Evolutionary conservation across 2,329 filamentous ascomycete species (phyloP).

Genomic region (Pyrenophora tritici-repentis): DNA sequence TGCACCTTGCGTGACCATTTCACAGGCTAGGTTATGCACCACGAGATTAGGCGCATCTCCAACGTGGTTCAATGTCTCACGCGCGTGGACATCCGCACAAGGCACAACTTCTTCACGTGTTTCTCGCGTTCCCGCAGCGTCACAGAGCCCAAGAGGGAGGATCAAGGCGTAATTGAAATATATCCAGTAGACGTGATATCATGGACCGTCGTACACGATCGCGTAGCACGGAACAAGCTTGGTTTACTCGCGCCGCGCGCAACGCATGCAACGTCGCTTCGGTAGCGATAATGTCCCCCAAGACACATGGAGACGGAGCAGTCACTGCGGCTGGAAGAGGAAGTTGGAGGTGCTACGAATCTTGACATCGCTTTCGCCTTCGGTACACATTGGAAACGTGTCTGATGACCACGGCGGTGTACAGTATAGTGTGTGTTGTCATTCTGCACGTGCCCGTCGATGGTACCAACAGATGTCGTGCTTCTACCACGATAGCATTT

Average conservation of each 20-base stretch:
- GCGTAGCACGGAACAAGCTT: conserved; percentile 12
- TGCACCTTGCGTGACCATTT: conserved; percentile 26
- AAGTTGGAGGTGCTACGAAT: conserved; percentile 14
- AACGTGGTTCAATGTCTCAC: conserved; percentile 30
- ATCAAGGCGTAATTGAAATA: conserved; percentile 5
- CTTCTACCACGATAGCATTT: neutral
- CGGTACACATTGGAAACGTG: neutral
- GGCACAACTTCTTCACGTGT: conserved; percentile 29
- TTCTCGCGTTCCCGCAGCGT: conserved; percentile 5
- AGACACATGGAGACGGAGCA: conserved; percentile 2
- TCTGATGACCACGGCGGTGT: conserved; percentile 6
- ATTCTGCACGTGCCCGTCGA: conserved; percentile 13
- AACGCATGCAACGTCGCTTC: conserved; percentile 26
- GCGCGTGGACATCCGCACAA: conserved; percentile 12
- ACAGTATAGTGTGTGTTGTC: neutral
- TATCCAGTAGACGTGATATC: conserved; percentile 1
- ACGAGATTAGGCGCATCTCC: conserved; percentile 34
- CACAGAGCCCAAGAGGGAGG: conserved; percentile 4
- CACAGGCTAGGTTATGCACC: conserved; percentile 45
- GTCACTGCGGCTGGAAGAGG: conserved; percentile 6
- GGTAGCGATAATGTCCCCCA: conserved; percentile 21
- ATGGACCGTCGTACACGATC: conserved; percentile 26
- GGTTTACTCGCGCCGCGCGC: neutral
- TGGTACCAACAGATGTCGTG: conserved; percentile 2
- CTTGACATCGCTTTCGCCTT: too few species aligned